Percentiles rank a stretch among this genome's conserved stretches.
Conservation (phyloP, 2,329 filamentous ascomycete genomes). For the Colletotrichum eleusines region DNA sequence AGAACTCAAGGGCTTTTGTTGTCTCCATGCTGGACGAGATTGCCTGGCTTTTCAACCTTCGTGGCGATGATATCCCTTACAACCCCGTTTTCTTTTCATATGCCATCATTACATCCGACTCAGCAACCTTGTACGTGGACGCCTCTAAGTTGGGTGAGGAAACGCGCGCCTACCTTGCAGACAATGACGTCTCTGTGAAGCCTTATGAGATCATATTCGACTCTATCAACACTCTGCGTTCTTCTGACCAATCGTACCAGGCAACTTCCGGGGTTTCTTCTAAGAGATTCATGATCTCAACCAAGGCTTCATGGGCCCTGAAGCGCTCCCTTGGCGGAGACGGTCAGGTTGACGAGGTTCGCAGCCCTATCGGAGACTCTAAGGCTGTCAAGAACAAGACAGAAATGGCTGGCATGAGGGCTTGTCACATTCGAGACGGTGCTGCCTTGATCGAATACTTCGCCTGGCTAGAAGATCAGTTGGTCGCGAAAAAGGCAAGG, state of each 20-base stretch:
- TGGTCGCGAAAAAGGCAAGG: conserved; percentile 77
- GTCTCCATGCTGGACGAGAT: conserved; percentile 97
- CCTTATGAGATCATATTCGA: conserved; percentile 86
- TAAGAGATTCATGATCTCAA: conserved; percentile 87
- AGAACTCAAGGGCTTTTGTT: conserved; percentile 87
- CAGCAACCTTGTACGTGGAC: conserved; percentile 87
- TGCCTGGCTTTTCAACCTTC: conserved; percentile 98
- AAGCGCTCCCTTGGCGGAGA: conserved; percentile 89
- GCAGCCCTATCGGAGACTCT: conserved; percentile 88
- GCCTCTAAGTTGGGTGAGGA: conserved; percentile 79
- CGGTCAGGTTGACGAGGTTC: conserved; percentile 83
- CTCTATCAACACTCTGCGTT: conserved; percentile 74
- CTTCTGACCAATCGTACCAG: conserved; percentile 40
- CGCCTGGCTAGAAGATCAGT: conserved; percentile 93
- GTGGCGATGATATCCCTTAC: conserved; percentile 95
- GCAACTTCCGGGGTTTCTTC: conserved; percentile 45
- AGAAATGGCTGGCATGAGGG: conserved; percentile 91
- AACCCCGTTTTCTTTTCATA: conserved; percentile 99
- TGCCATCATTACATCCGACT: conserved; percentile 82
- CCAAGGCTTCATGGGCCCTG: conserved; percentile 91
- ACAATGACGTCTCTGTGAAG: conserved; percentile 78
- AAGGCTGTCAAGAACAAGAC: conserved; percentile 95
- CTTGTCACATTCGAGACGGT: conserved; percentile 93
- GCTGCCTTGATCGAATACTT: conserved; percentile 93
- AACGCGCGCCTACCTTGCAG: conserved; percentile 76